phyloP scores from a whole-genome alignment of 202 grass and related monocot genomes.

The Thinopyrum obtusiflorum region DNA sequence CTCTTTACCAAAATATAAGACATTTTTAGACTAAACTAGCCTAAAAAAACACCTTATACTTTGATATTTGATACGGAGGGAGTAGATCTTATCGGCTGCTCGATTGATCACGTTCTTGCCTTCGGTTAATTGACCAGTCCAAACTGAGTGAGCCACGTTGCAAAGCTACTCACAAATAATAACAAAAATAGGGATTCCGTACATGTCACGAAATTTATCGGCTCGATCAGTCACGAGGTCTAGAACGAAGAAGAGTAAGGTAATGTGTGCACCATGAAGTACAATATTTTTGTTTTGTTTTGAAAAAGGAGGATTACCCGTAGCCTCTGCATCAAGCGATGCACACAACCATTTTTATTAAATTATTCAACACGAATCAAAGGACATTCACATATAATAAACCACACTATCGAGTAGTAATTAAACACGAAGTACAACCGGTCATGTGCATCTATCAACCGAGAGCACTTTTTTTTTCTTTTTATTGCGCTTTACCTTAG shows the following conservation, averaged over 20 bases:
- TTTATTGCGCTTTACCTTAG: too few relatives aligned
- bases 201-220: background rate
- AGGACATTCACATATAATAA: background rate
- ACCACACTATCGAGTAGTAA: background rate
- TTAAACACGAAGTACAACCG: background rate
- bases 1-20: too few relatives aligned
- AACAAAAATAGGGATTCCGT: background rate
- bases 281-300: too few relatives aligned
- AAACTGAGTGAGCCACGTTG: background rate
- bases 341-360: too few relatives aligned
- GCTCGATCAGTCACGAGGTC: background rate
- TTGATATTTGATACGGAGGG: too few relatives aligned
- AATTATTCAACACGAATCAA: background rate
- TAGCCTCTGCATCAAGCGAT: too few relatives aligned
- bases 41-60: too few relatives aligned
- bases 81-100: background rate
- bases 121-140: constrained; percentile 17
- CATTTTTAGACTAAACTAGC: too few relatives aligned
- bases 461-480: too few relatives aligned
- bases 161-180: background rate
- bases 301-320: too few relatives aligned
- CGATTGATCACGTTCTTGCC: constrained; percentile 27
- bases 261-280: background rate
- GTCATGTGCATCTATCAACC: too few relatives aligned
- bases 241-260: background rate